Evolutionary conservation across 2,329 filamentous ascomycete species (phyloP), one percentile per base, ranked within the genome.

Genomic region (Aspergillus piperis): DNA sequence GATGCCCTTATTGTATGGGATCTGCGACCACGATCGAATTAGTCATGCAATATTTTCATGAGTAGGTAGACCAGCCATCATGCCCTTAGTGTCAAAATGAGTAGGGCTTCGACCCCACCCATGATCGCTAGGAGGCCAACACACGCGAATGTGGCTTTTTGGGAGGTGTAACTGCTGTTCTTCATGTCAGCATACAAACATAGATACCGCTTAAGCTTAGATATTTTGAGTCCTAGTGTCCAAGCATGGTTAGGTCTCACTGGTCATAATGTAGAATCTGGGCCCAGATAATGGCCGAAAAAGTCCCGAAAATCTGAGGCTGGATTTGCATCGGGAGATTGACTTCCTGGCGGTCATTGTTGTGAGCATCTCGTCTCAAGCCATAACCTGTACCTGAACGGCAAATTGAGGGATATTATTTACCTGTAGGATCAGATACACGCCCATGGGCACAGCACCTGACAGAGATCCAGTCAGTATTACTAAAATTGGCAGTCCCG

Each of bases 201-300:
- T 13, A 13, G 0, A 3, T 36, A 6, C 11, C 11, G 4, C 1
- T 6, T 36, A 1, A 13, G 32, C 11, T 5, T 1, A 36, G 5
- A 36, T 15, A 13, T 0, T 36, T 6, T 1, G 2, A 6, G 0
- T 13, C 3, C 1, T 36, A 2, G 11, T 2, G 5, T 2, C 10
- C 1, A 15, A 36, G 11, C 30, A 36, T 5, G 1, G 15, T 5
- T 21, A 23, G 2, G 10, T 5, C 41, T 13, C 1, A 44, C 41
- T 44, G 17, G 6, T 44, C 41, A 42, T 42, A 42, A 6, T 21
- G 41, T 17, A 44, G 23, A 15, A 44, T 44, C 19, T 44, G 41
- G 2, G 41, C 41, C 41, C 41, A 44, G 1, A 44, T 44, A 0
- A 44, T 13, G 19, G 41, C 41, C 5, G 41, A 44, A 13, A 44